phyloP scores from a whole-genome alignment of 441 rosid species.

The Erysimum cheiri region DNA sequence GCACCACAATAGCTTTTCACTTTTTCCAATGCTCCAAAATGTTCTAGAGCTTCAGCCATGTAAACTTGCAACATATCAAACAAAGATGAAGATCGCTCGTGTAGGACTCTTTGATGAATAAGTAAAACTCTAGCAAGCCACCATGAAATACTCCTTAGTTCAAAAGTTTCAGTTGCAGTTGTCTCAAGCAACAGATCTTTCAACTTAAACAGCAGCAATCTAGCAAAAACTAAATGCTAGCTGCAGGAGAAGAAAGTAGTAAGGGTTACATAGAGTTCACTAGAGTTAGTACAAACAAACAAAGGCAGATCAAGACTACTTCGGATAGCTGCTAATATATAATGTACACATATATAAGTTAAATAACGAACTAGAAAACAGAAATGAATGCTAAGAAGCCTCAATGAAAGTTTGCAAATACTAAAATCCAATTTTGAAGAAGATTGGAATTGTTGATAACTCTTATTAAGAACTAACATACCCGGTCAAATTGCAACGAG shows the following conservation, averaged over 20 bases:
- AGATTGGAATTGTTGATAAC: too few relatives aligned
- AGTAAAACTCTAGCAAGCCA: constrained; percentile 84
- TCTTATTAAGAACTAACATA: constrained; percentile 29
- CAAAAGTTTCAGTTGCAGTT: constrained; percentile 48
- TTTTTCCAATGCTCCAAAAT: constrained; percentile 77
- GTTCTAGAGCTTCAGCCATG: constrained; percentile 59
- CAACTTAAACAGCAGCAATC: constrained; percentile 69
- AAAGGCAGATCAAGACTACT: constrained; percentile 24
- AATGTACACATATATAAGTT: background rate
- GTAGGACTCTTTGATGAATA: constrained; percentile 83
- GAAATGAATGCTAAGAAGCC: background rate
- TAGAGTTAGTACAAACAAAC: background rate
- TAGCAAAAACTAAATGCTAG: constrained; percentile 83
- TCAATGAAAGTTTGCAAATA: constrained; percentile 22
- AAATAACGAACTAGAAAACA: background rate
- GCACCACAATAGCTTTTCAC: constrained; percentile 69
- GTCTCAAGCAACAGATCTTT: constrained; percentile 76
- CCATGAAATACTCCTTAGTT: constrained; percentile 82
- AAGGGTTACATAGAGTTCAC: too few relatives aligned
- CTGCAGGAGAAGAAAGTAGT: constrained; percentile 48
- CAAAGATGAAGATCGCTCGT: constrained; percentile 84
- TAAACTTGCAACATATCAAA: constrained; percentile 83
- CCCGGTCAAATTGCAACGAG: constrained; percentile 79
- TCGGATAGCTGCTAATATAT: background rate
- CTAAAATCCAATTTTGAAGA: background rate